Conservation (phyloP, 2,329 filamentous ascomycete species). For the Aspergillus uvarum region DNA sequence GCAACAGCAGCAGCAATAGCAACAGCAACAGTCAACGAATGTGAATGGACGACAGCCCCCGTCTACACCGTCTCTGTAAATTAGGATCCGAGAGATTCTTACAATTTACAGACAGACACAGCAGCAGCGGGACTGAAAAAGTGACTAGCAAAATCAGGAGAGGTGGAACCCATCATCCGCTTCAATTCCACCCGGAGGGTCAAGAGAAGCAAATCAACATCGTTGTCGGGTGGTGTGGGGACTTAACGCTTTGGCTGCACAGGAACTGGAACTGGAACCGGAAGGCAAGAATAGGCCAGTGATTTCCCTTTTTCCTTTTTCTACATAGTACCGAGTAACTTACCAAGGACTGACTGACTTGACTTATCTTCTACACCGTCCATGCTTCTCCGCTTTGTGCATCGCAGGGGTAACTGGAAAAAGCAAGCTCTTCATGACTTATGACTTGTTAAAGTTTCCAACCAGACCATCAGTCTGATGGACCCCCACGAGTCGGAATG, state of each 20-base stretch:
- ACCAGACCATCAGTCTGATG: background rate
- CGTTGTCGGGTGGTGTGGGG: background rate
- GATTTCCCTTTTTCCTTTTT: background rate
- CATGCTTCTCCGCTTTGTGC: background rate
- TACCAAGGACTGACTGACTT: too few relatives aligned
- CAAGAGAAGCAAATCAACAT: slow-evolving; percentile 4
- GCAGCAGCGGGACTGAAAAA: background rate
- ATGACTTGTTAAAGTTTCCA: slow-evolving; percentile 2
- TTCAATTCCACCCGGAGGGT: background rate
- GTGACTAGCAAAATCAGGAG: slow-evolving; percentile 7
- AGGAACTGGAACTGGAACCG: background rate
- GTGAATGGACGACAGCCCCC: background rate
- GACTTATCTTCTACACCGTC: background rate
- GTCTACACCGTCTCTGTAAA: slow-evolving; percentile 1
- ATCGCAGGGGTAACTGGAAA: background rate
- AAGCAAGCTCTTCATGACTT: background rate
- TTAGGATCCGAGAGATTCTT: background rate
- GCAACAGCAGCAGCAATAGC: too few relatives aligned
- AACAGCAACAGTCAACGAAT: background rate
- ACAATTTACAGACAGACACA: slow-evolving; percentile 1
- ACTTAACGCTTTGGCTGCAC: background rate
- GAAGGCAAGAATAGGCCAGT: too few relatives aligned
- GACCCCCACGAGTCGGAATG: slow-evolving; percentile 2
- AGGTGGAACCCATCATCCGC: slow-evolving; percentile 2
- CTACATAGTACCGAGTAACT: too few relatives aligned